Percentiles rank a stretch among this genome's conserved stretches.
Conservation (phyloP, 306 rosid species). For the Benincasa hispida region DNA sequence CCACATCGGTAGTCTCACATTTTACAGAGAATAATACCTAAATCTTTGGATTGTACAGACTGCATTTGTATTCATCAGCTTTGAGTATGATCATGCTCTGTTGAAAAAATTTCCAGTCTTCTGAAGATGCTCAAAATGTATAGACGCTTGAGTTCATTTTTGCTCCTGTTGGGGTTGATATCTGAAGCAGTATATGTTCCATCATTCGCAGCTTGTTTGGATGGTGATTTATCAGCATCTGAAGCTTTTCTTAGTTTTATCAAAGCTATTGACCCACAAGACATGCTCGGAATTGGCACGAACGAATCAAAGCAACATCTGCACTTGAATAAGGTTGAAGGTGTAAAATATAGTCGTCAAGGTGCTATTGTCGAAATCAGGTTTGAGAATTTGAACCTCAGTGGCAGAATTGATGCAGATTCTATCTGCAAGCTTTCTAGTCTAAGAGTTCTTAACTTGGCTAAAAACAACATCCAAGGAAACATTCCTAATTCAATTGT, state of each 20-base stretch:
- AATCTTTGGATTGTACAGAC: constrained; percentile 6
- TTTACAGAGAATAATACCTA: background rate
- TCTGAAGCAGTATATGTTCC: constrained; percentile 7
- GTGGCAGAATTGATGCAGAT: constrained; percentile 26
- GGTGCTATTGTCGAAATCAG: constrained; percentile 19
- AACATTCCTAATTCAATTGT: constrained; percentile 23
- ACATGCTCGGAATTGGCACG: constrained; percentile 6
- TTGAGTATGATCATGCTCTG: background rate
- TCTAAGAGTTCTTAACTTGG: constrained; percentile 24
- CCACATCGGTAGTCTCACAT: constrained; percentile 16
- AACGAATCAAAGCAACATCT: background rate
- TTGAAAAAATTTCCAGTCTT: constrained; percentile 1
- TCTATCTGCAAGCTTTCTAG: constrained; percentile 24
- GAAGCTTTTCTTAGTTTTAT: constrained; percentile 15
- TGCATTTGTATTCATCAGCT: constrained; percentile 24
- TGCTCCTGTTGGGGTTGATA: constrained; percentile 15
- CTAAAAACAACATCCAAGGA: constrained; percentile 23
- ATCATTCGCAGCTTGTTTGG: background rate
- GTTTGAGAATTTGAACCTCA: constrained; percentile 23
- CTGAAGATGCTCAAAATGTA: constrained; percentile 14
- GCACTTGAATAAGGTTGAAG: constrained; percentile 17
- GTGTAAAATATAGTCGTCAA: constrained; percentile 18
- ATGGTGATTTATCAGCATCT: constrained; percentile 16
- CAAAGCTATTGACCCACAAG: constrained; percentile 24
- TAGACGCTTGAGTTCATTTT: constrained; percentile 2